Base-by-base conservation (phyloP, 805 yeast genomes). In the Metschnikowia koreensis region DNA sequence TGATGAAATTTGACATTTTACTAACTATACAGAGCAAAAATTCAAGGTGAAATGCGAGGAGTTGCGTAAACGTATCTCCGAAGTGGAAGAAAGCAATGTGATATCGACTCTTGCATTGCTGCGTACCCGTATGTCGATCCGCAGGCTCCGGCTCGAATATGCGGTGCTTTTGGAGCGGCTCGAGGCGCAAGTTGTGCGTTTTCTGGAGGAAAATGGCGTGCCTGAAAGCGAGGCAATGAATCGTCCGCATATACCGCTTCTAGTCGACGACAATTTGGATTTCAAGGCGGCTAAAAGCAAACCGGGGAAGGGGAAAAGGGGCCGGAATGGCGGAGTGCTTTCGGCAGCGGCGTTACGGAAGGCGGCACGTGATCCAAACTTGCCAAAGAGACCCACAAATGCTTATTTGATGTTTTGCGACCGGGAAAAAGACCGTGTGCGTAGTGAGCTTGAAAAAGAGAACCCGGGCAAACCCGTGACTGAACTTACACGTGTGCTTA, bases 351-450 rank as follows among this genome's bases (percentile, higher is more conserved):
- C 57, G 60, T 66, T 54, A 58, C 62, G 50, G 59, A 72, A 59
- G 43, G 74, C 75, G 46, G 74, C 77, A 9, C 81, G 91, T 60
- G 96, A 91, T 66, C 97, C 97, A 9, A 84, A 83, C 59, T 77
- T 86, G 61, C 97, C 97, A 17, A 89, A 87, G 60, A 77, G 96
- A 61, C 97, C 97, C 6, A 86, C 94, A 3, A 92, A 91, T 67
- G 96, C 97, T 6, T 92, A 91, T 63, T 74, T 89, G 55, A 80
- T 89, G 28, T 91, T 87, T 64, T 92, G 97, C 69, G 97, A 92
- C 53, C 71, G 81, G 71, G 96, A 89, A 63, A 88, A 88, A 67
- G 96, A 89, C 44, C 75, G 79, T 46, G 79, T 89, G 38, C 82
- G 81, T 55, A 76, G 79, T 46, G 81, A 80, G 54, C 74, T 83